Base-by-base conservation (phyloP, 2,329 filamentous ascomycete genomes). In the Cladosporium phlei region DNA sequence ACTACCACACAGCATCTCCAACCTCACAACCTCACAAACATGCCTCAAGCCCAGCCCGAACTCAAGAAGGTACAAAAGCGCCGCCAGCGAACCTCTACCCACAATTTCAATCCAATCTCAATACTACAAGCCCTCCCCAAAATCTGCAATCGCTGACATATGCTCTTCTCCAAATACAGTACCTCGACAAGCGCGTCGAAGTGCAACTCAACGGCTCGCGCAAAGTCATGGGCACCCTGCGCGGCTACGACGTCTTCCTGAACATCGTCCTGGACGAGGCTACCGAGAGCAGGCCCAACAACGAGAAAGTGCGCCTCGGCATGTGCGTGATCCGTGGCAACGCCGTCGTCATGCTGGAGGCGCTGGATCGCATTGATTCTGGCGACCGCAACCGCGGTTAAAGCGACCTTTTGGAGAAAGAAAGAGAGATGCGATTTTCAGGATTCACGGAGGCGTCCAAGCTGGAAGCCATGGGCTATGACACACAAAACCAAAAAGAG, bases 31-130 rank as follows among this genome's bases (percentile, higher is more conserved):
- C 19, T 33, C 51, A 44, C 51, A 24, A 58, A 29, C n/a, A 98
- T 98, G 93, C 88, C 93, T 74, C 91, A 94, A 83, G 90, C 93
- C 68, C 93, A 97, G 74, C 93, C 93, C 62, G 94, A 98, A 76
- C 81, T 98, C 54, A 98, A 97, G 75, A 98, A 97, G 83, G 93
- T 94, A 72, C 49, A 66, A 65, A n/a, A 12, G n/a, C 11, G 16
- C 22, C 22, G 12, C 19, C 20, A n/a, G 7, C 12, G 12, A 20
- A 22, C 21, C n/a, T n/a, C n/a, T n/a, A 44, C 47, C 52, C 20
- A 33, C 19, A 32, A 25, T 8, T 9, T 14, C 17, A 34, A 16
- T 14, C 21, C n/a, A 35, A 14, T 17, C 39, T 32, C 30, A 4
- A 6, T 24, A n/a, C 28, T 24, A 24, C 16, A 4, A 8, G 14